Evolutionary conservation across 129 eudicot species (phyloP), one percentile per base, ranked within the genome.

Genomic region (Flaveria brownii): DNA sequence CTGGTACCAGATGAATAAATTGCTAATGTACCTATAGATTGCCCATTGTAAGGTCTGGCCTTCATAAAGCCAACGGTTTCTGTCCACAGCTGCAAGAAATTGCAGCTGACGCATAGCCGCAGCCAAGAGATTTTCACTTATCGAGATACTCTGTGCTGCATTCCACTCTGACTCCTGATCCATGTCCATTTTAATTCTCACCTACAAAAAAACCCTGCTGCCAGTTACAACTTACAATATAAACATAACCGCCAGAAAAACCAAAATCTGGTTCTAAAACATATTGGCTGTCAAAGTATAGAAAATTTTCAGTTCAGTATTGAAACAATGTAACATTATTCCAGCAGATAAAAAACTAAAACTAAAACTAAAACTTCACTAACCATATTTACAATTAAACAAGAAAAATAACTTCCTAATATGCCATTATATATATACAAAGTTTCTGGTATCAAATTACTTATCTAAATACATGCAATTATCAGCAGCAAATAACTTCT

Each of bases 151-250:
- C 79, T 94, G 98, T 5, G 98, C 96, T 81, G 84, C 87, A 47
- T 67, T 77, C 98, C 98, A 94, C 81, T 94, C 98, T 49, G 85
- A 78, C 72, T 87, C 90, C 65, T 94, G 96, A 72, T 84, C 87
- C 80, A 45, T 85, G 78, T 86, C 97, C 89, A 85, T 84, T 54
- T 42, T 61, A 62, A 36, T 77, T 79, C 74, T 60, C 57, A 43
- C 67, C 56, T 28, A 39, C 43, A 68, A n/a, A 4, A 20, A 60
- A 56, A 50, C 65, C 46, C 63, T 42, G 49, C 64, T 64, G 25
- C 63, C 42, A 67, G 26, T 67, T 46, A 75, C 3, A 18, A 43
- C 30, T 67, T 46, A 75, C 1, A 18, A 43, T 46, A 60, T 16
- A 61, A 14, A 81, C 66, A 26, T 73, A 43, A 71, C 22, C 16